Evolutionary conservation across 257 asterid species (phyloP), one percentile per base, ranked within the genome.

Genomic region (Solanum pimpinellifolium): DNA sequence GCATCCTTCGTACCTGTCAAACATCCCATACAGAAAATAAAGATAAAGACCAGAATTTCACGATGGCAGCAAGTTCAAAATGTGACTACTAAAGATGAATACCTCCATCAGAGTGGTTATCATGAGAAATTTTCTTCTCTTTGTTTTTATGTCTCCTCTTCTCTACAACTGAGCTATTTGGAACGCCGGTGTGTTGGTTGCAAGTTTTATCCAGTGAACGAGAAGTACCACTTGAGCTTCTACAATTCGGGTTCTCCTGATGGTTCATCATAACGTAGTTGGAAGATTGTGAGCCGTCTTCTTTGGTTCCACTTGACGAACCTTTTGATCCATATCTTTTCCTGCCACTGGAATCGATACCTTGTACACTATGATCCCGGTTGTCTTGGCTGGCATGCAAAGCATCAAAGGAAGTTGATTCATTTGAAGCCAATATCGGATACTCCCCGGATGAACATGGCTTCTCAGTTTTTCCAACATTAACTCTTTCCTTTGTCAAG

Each of bases 101-200:
- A 96, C 99, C 98, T 94, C 87, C 95, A 73, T 88, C 95, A 85
- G 93, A 89, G 89, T 84, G 86, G 90, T 78, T 89, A 73, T 86
- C 89, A 85, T 89, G 90, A 59, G 95, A 90, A 49, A 62, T 60
- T 84, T 86, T 88, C 88, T 89, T 94, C 88, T 92, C 94, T 82
- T 91, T 91, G 86, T 87, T 90, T 87, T 88, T 88, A 88, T 91
- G 91, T 81, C 86, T 88, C 87, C 52, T 87, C 89, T 87, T 91
- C 89, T 89, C 93, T 39, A 25, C 85, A 87, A 87, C 83, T 72
- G 91, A 91, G 88, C 88, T 78, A 76, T 87, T 87, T 31, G 92
- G 89, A 68, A 87, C 91, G 37, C 86, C 87, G 59, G 84, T 90
- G 94, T 9, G 66, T 85, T 89, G 96, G 88, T 88, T 85, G 85